Base-by-base conservation (phyloP, 768 basidiomycete species). In the Pisolithus sp. region DNA sequence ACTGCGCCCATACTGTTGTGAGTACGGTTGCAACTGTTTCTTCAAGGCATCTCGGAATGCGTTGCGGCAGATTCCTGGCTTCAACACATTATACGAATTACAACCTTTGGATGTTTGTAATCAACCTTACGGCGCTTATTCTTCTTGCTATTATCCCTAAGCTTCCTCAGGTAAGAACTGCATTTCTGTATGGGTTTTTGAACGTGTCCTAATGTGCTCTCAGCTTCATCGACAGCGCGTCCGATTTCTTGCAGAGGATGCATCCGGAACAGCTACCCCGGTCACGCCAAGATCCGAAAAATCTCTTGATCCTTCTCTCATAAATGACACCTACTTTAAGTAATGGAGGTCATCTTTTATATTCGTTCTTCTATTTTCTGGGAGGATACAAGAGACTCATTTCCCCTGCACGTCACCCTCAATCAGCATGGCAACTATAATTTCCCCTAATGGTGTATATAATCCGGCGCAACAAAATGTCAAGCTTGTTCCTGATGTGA, bases 31-130 rank as follows among this genome's bases (percentile, higher is more conserved):
- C 42, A 51, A 39, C 48, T 30, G 21, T 9, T 23, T 10, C 28
- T 38, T 31, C 31, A 15, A 41, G 42, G 10, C 24, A 8, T 42
- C 34, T 46, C 9, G 24, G 49, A 43, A 50, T 51, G 28, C 21
- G 15, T 41, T 20, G 17, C 48, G 21, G 46, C 57, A 97, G 95
- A 30, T 99, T 99, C 73, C 79, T 99, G 24, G 85, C 89, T 38
- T 97, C 96, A 17, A 99, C 96, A 0, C 96, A 99, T 67, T 99
- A 97, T 76, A 97, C 94, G 17, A 85, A 91, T 61, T 99, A 98
- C 70, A 84, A 99, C 59, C 93, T 90, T 8, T 93, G 89, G 80
- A 61, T 95, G 48, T 99, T 99, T 66, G 83, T 88, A 31, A 73
- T 99, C 63, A 98, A 98, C 63, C 76, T 98, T 54, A 74, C 86